Conservation (phyloP, 2,329 filamentous ascomycete genomes). For the Whalleya microplaca region DNA sequence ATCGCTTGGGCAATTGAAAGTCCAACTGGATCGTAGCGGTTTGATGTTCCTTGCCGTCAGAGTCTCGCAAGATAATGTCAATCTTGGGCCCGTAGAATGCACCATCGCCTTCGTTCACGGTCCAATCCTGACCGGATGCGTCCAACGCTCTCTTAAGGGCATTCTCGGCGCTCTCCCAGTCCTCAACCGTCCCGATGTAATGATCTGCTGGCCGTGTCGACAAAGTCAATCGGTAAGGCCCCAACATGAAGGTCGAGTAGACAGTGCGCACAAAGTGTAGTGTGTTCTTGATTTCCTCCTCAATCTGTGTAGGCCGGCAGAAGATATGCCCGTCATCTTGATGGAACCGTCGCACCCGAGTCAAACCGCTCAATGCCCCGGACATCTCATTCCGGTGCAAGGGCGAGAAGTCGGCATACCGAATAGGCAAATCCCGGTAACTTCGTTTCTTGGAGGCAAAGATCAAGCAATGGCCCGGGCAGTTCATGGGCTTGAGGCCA, state of each 20-base stretch:
- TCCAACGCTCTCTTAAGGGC: constrained; percentile 68
- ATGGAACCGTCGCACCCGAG: constrained; percentile 89
- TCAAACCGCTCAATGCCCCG: constrained; percentile 86
- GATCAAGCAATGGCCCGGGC: constrained; percentile 89
- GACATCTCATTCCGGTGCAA: constrained; percentile 95
- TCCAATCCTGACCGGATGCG: constrained; percentile 69
- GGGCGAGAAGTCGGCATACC: constrained; percentile 94
- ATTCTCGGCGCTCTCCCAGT: constrained; percentile 69
- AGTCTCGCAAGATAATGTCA: constrained; percentile 80
- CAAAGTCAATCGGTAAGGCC: constrained; percentile 74
- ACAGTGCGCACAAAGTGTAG: constrained; percentile 49
- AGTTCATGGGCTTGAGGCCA: constrained; percentile 97
- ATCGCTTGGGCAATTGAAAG: constrained; percentile 85
- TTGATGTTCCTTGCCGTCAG: constrained; percentile 84
- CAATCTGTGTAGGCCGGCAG: constrained; percentile 63
- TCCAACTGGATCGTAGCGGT: constrained; percentile 89
- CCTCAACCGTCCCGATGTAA: constrained; percentile 74
- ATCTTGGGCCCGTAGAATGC: constrained; percentile 94
- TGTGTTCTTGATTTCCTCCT: constrained; percentile 63
- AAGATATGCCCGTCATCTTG: constrained; percentile 98
- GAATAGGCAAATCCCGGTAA: constrained; percentile 87
- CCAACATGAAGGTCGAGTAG: constrained; percentile 67
- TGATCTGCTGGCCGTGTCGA: constrained; percentile 78
- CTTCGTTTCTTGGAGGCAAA: constrained; percentile 83
- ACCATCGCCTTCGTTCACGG: constrained; percentile 78